phyloP scores from a whole-genome alignment of 2,329 filamentous ascomycete genomes.

The Fusarium ramigenum region DNA sequence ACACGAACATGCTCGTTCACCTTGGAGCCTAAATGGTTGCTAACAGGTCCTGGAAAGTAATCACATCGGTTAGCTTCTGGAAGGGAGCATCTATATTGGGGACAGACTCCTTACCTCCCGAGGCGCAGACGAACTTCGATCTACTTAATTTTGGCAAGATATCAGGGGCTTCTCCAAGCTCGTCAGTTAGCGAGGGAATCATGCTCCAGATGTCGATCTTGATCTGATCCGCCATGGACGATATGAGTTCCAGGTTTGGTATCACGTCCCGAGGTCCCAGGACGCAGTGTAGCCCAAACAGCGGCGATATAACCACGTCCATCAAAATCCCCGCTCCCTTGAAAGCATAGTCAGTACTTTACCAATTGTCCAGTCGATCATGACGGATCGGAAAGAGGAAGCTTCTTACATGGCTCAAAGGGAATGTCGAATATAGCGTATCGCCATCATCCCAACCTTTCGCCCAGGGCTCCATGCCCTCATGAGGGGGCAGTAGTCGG shows the following conservation, averaged over 20 bases:
- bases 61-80: background rate
- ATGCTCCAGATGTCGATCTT: constrained; percentile 53
- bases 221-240: constrained; percentile 45
- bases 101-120: background rate
- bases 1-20: constrained; percentile 47
- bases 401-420: background rate
- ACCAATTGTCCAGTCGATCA: accelerated
- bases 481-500: constrained; percentile 44
- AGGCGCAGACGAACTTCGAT: constrained; percentile 50
- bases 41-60: constrained; percentile 38
- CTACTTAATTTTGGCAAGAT: constrained; percentile 44
- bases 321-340: constrained; percentile 54
- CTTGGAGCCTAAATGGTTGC: constrained; percentile 39
- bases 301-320: constrained; percentile 50
- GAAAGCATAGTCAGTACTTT: accelerated
- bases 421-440: constrained; percentile 44
- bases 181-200: constrained; percentile 49
- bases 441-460: constrained; percentile 34
- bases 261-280: constrained; percentile 48
- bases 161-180: constrained; percentile 46
- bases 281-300: constrained; percentile 49
- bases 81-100: no score
- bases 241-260: constrained; percentile 49
- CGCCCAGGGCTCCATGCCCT: constrained; percentile 47
- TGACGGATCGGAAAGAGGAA: accelerated